Conservation (phyloP, 805 yeast species). For the Kluyveromyces starmeri region DNA sequence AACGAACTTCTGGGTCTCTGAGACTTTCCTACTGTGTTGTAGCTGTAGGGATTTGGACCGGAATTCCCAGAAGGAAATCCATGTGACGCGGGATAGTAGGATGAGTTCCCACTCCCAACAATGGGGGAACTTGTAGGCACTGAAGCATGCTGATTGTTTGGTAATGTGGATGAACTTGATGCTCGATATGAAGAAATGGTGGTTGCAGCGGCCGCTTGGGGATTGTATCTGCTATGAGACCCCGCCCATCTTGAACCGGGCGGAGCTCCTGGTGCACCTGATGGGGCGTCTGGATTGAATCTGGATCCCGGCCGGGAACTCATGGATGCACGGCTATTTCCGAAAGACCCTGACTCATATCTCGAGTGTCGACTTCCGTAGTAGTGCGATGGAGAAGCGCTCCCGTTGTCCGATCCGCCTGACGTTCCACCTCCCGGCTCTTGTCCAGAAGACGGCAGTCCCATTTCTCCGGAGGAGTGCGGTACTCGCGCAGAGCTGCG, state of each 20-base stretch:
- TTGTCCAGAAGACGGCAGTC: neutral
- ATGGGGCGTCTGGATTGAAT: conserved; percentile 18
- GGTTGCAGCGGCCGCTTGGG: conserved; percentile 10
- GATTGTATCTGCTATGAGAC: conserved; percentile 19
- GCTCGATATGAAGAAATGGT: too few relatives aligned
- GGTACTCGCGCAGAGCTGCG: neutral
- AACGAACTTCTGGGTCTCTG: conserved; percentile 3
- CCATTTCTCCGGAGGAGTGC: neutral
- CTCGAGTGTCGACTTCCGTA: conserved; percentile 16
- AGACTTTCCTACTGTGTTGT: neutral
- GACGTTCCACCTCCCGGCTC: neutral
- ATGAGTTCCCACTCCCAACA: too few relatives aligned
- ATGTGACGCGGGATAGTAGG: too few relatives aligned
- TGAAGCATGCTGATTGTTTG: too few relatives aligned
- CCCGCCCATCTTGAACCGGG: conserved; percentile 5
- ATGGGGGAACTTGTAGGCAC: too few relatives aligned
- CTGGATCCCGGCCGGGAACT: conserved; percentile 17
- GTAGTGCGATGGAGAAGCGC: neutral
- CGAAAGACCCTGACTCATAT: conserved; percentile 21
- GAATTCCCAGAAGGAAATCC: neutral
- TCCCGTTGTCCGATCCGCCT: neutral
- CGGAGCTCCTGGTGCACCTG: neutral
- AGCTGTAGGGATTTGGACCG: neutral
- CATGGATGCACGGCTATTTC: conserved; percentile 11
- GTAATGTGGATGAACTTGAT: too few relatives aligned